phyloP scores from a whole-genome alignment of 495 filamentous ascomycete genomes.

The Parmelia sp. region DNA sequence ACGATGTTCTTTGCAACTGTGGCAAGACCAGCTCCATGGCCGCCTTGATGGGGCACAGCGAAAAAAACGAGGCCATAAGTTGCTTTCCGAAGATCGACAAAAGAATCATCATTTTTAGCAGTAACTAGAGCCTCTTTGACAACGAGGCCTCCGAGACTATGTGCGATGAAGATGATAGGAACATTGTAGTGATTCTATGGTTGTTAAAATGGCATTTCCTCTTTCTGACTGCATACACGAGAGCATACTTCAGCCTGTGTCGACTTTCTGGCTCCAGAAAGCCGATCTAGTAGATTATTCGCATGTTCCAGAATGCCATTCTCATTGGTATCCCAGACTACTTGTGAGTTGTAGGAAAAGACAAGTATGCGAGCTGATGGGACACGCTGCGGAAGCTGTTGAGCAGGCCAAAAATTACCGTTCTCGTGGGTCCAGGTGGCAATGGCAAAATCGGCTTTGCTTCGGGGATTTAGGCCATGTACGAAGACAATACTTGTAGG shows the following conservation, averaged over 20 bases:
- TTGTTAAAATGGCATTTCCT: neutral
- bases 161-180: conserved; percentile 1
- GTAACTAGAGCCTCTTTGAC: neutral
- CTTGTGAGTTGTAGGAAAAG: conserved; percentile 4
- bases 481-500: neutral
- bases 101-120: neutral
- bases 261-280: neutral
- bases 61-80: conserved; percentile 1
- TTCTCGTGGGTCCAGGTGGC: conserved; percentile 1
- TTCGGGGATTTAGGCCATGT: neutral
- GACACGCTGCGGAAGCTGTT: neutral
- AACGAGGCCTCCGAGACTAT: neutral
- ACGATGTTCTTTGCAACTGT: neutral
- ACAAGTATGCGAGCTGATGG: conserved; percentile 2
- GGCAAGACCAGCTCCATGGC: neutral
- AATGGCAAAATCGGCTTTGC: neutral
- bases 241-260: neutral
- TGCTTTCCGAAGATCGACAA: neutral
- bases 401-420: neutral
- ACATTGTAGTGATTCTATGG: neutral
- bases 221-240: neutral
- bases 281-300: neutral
- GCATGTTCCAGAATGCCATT: neutral
- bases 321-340: neutral
- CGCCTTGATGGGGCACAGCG: conserved; percentile 1